A percentile compares a stretch with the other conserved stretches of the same genome.
phyloP scores from a whole-genome alignment of 495 filamentous ascomycete species.

The Neurospora sp. region DNA sequence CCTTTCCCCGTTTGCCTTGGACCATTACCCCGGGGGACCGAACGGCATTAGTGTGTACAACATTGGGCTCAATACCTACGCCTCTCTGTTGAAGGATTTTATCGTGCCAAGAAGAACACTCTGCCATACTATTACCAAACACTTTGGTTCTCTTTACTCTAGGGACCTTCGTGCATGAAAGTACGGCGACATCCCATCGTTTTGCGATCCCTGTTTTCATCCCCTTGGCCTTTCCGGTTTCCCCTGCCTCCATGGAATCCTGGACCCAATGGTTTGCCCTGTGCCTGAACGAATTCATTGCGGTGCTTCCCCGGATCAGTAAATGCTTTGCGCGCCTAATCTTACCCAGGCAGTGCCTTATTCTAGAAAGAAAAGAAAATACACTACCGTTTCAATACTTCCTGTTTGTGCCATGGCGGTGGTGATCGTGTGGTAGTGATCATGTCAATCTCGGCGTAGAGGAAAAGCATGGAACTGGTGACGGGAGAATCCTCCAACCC shows the following conservation, averaged over 20 bases:
- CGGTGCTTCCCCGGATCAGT: not conserved
- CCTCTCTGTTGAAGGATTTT: constrained; percentile 88
- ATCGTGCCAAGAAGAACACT: constrained; percentile 80
- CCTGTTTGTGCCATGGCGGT: not conserved
- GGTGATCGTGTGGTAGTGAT: not conserved
- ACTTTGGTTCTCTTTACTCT: constrained; percentile 50
- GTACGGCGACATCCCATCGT: constrained; percentile 55
- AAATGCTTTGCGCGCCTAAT: not conserved
- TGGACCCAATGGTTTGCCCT: not conserved
- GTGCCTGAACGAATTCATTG: not conserved
- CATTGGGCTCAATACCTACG: constrained; percentile 60
- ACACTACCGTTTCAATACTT: not conserved
- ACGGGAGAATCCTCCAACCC: not conserved
- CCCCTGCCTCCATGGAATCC: not conserved
- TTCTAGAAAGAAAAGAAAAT: not conserved
- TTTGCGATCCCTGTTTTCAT: not conserved
- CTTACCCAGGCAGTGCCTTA: not conserved
- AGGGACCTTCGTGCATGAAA: constrained; percentile 77
- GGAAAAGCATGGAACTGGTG: not conserved
- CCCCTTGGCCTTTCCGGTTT: not conserved
- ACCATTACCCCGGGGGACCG: not conserved
- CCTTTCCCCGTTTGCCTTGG: not conserved
- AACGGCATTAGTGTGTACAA: constrained; percentile 99
- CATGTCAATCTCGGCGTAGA: not conserved
- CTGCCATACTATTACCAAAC: constrained; percentile 76